A percentile compares a stretch with the other conserved stretches of the same genome.
Conservation (phyloP, 768 basidiomycete genomes). For the Hericium rajendrae region DNA sequence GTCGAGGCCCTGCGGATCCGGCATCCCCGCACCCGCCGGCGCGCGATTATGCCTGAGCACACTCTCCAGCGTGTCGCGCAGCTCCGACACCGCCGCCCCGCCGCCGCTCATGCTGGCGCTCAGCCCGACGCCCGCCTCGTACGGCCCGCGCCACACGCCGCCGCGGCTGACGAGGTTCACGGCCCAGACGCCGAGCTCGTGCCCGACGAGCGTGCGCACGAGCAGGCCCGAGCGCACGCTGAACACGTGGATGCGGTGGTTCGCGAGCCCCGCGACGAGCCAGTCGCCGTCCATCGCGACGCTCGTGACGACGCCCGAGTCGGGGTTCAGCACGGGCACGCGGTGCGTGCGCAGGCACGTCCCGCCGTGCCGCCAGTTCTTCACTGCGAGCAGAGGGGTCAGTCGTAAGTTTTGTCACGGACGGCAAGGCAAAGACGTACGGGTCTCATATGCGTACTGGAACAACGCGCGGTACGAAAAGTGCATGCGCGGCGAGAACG, state of each 20-base stretch:
- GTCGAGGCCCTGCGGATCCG: constrained; percentile 10
- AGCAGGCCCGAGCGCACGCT: constrained; percentile 70
- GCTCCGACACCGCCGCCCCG: not conserved
- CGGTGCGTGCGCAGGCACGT: constrained; percentile 11
- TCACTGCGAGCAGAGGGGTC: not conserved
- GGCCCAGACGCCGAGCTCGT: constrained; percentile 89
- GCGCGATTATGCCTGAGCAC: constrained; percentile 10
- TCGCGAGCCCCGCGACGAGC: constrained; percentile 86
- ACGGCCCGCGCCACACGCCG: constrained; percentile 24
- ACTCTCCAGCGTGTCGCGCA: constrained; percentile 3
- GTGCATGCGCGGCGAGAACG: not conserved
- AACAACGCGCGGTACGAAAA: constrained; percentile 4
- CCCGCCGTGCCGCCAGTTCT: constrained; percentile 17
- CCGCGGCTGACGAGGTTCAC: constrained; percentile 68
- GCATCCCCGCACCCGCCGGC: constrained; percentile 5
- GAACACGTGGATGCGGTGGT: constrained; percentile 78
- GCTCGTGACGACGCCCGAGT: constrained; percentile 73
- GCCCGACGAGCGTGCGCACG: constrained; percentile 70
- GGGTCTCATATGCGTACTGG: constrained; percentile 10
- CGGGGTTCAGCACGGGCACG: constrained; percentile 23
- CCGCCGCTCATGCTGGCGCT: not conserved
- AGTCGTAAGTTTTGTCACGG: not conserved
- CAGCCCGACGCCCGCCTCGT: not conserved
- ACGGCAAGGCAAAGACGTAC: constrained; percentile 1
- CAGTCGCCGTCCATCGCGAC: constrained; percentile 75